Evolutionary conservation across 441 rosid genomes (phyloP).

Genomic region (Flueggea neowawraea): DNA sequence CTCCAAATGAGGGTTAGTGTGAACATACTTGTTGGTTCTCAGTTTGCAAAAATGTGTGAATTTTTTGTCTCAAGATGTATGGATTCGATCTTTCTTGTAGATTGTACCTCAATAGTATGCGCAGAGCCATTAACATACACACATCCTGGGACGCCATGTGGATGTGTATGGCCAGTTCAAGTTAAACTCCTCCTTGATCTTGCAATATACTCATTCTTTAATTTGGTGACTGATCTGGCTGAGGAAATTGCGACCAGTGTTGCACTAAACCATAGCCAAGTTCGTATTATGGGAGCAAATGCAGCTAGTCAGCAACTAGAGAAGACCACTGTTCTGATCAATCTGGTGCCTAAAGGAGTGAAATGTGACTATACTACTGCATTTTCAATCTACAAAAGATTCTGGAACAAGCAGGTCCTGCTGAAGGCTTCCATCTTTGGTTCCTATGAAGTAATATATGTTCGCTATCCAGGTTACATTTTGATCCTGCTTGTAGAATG

Average conservation of each 20-base stretch:
- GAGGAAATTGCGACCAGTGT: constrained; percentile 48
- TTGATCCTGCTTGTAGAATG: constrained; percentile 3
- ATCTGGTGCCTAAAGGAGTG: constrained; percentile 46
- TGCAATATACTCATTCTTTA: constrained; percentile 51
- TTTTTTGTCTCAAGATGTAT: neutral
- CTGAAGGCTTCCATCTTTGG: constrained; percentile 51
- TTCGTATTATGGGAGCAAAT: constrained; percentile 69
- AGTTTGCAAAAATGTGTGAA: neutral
- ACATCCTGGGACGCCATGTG: constrained; percentile 54
- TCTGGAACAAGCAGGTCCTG: constrained; percentile 42
- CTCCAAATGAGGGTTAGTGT: constrained; percentile 49
- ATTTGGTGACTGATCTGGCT: constrained; percentile 58
- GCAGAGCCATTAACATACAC: constrained; percentile 52
- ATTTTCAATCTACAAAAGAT: constrained; percentile 38
- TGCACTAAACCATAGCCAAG: constrained; percentile 49
- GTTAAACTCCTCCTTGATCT: constrained; percentile 51
- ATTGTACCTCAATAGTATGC: constrained; percentile 46
- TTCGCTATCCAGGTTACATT: constrained; percentile 56
- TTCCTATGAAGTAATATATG: constrained; percentile 49
- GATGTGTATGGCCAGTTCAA: constrained; percentile 69
- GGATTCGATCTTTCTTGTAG: constrained; percentile 23
- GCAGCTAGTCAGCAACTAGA: constrained; percentile 55
- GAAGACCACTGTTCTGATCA: constrained; percentile 52
- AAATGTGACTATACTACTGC: constrained; percentile 36
- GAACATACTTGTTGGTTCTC: neutral